Evolutionary conservation across 2,329 filamentous ascomycete genomes (phyloP).

Genomic region (Aspergillus eucalypticola): DNA sequence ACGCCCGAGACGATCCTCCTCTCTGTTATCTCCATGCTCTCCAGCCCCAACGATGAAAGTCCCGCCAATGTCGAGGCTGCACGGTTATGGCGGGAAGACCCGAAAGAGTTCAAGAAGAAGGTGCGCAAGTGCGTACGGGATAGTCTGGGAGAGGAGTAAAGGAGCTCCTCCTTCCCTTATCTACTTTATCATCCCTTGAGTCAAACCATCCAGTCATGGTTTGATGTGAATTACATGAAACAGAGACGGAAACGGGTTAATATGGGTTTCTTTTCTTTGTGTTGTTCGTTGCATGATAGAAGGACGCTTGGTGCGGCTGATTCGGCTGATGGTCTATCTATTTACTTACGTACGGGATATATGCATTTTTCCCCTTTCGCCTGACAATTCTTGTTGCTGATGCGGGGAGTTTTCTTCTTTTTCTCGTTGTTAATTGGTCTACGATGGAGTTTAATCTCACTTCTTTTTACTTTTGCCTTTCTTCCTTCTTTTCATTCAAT

Average conservation of each 20-base stretch:
- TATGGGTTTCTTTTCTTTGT: background rate
- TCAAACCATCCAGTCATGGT: too few species aligned
- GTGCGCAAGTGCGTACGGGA: slow-evolving; percentile 78
- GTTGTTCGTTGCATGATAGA: background rate
- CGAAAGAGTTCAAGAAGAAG: slow-evolving; percentile 72
- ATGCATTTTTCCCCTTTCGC: background rate
- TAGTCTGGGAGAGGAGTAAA: slow-evolving; percentile 71
- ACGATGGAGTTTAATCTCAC: background rate
- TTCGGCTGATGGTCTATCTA: background rate
- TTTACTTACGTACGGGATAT: background rate
- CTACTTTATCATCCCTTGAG: background rate
- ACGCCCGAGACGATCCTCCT: slow-evolving; percentile 92
- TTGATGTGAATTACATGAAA: too few species aligned
- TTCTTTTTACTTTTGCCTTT: background rate
- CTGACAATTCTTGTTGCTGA: background rate
- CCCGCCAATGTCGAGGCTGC: slow-evolving; percentile 95
- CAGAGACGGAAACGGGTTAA: too few species aligned
- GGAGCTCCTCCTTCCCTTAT: background rate
- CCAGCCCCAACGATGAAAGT: slow-evolving; percentile 91
- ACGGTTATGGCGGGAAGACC: slow-evolving; percentile 79
- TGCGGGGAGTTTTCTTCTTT: background rate
- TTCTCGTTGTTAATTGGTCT: background rate
- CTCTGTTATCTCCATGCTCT: slow-evolving; percentile 87
- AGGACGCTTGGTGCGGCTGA: background rate
- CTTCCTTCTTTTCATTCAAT: background rate